Conservation (phyloP, 1,139 yeast genomes). For the Yamadazyma friedrichii region DNA sequence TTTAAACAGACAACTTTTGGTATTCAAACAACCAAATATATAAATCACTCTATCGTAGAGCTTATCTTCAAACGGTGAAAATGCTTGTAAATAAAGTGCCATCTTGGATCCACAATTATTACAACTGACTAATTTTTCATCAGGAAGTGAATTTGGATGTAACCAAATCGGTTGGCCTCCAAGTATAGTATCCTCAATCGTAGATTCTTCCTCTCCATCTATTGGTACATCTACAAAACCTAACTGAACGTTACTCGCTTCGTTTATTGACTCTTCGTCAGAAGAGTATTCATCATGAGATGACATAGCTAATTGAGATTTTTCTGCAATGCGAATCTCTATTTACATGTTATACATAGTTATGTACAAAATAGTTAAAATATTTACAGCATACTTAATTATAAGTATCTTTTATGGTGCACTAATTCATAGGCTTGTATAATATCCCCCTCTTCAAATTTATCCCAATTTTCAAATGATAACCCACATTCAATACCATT, state of each 20-base stretch:
- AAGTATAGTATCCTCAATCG: constrained; percentile 70
- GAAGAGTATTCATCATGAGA: constrained; percentile 42
- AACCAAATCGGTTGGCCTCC: constrained; percentile 75
- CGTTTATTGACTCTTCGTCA: constrained; percentile 33
- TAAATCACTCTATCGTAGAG: constrained; percentile 80
- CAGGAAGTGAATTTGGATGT: constrained; percentile 55
- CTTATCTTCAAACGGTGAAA: constrained; percentile 71
- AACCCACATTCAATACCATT: constrained; percentile 93
- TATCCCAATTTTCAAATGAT: constrained; percentile 68
- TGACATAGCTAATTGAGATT: constrained; percentile 20
- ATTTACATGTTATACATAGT: neutral
- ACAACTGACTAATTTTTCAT: constrained; percentile 53
- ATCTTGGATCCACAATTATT: constrained; percentile 58
- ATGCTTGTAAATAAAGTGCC: constrained; percentile 75
- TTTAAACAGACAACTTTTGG: constrained; percentile 58
- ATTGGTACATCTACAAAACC: constrained; percentile 67
- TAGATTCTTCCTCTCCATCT: constrained; percentile 29
- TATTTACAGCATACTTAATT: constrained; percentile 6
- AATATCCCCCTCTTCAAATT: constrained; percentile 71
- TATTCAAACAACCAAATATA: constrained; percentile 68
- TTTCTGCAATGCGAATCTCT: constrained; percentile 1
- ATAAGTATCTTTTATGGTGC: constrained; percentile 63
- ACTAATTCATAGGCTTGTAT: constrained; percentile 75
- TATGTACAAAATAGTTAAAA: constrained; percentile 6
- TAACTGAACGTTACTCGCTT: constrained; percentile 38